phyloP scores from a whole-genome alignment of 805 yeast genomes.

The Wickerhamomyces hampshirensis region DNA sequence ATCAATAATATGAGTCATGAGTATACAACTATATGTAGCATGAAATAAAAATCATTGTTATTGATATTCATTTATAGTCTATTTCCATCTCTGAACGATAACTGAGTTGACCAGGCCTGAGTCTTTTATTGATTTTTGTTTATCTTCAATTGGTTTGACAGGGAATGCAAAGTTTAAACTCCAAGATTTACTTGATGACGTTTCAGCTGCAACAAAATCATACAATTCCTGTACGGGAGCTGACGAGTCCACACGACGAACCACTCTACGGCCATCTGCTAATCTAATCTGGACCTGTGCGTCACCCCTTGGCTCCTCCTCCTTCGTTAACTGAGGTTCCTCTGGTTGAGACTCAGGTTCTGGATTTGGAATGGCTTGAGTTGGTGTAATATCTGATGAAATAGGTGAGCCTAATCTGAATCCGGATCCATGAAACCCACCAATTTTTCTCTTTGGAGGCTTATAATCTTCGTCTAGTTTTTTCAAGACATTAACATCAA shows the following conservation, averaged over 20 bases:
- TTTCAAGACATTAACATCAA: conserved; percentile 81
- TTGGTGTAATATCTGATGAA: conserved; percentile 15
- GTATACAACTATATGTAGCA: too few relatives aligned
- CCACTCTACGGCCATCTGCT: conserved; percentile 71
- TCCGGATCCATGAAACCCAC: conserved; percentile 77
- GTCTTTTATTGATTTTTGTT: conserved; percentile 53
- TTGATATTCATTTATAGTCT: too few relatives aligned
- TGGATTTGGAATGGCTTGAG: background rate
- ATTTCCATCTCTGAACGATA: conserved; percentile 81
- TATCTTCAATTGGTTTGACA: conserved; percentile 60
- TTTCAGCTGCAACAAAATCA: conserved; percentile 55
- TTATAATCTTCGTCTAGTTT: conserved; percentile 76
- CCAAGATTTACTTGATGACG: conserved; percentile 41
- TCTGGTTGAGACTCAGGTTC: conserved; percentile 10
- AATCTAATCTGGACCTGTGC: conserved; percentile 76
- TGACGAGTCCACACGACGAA: conserved; percentile 56
- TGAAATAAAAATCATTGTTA: too few relatives aligned
- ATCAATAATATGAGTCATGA: too few relatives aligned
- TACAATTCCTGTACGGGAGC: conserved; percentile 66
- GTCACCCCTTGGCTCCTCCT: conserved; percentile 47
- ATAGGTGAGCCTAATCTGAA: conserved; percentile 86
- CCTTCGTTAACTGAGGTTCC: conserved; percentile 3
- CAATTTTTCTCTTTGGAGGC: conserved; percentile 57
- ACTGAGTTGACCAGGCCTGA: conserved; percentile 81
- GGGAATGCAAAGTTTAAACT: conserved; percentile 80